A percentile compares a stretch with the other conserved stretches of the same genome.
Evolutionary conservation across 2,329 filamentous ascomycete species (phyloP).

Genomic region (Monosporascus sp.): DNA sequence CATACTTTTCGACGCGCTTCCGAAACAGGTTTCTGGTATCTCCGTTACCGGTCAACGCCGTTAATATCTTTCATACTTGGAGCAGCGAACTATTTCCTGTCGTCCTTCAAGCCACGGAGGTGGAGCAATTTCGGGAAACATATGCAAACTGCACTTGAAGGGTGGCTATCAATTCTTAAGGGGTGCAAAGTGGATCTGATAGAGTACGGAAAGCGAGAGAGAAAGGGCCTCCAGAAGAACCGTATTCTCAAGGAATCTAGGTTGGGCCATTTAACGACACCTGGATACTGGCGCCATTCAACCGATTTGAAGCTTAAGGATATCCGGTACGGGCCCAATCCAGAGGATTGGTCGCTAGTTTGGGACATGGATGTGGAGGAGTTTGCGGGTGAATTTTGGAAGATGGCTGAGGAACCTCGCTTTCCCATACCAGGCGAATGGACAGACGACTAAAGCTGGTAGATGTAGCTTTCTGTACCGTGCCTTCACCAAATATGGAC

Average conservation of each 20-base stretch:
- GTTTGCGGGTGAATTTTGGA: neutral
- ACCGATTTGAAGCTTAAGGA: neutral
- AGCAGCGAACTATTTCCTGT: accelerated
- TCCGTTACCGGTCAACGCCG: neutral
- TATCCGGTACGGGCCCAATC: neutral
- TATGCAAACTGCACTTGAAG: neutral
- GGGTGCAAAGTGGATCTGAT: neutral
- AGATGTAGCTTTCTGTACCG: too few relatives aligned
- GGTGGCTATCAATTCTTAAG: neutral
- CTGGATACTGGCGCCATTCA: too few relatives aligned
- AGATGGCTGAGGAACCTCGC: neutral
- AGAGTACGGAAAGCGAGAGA: neutral
- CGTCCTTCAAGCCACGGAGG: accelerated
- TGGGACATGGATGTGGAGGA: neutral
- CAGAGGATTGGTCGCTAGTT: neutral
- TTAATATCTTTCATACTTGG: neutral
- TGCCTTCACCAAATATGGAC: too few relatives aligned
- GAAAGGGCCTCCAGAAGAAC: neutral
- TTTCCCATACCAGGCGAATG: neutral
- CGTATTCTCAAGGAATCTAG: too few relatives aligned
- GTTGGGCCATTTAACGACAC: neutral
- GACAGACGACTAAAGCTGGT: neutral
- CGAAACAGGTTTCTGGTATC: neutral
- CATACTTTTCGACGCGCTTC: neutral
- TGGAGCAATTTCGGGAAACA: neutral